Conservation (phyloP, 352 stramenopile genomes). For the Globisporangium radiosum region DNA sequence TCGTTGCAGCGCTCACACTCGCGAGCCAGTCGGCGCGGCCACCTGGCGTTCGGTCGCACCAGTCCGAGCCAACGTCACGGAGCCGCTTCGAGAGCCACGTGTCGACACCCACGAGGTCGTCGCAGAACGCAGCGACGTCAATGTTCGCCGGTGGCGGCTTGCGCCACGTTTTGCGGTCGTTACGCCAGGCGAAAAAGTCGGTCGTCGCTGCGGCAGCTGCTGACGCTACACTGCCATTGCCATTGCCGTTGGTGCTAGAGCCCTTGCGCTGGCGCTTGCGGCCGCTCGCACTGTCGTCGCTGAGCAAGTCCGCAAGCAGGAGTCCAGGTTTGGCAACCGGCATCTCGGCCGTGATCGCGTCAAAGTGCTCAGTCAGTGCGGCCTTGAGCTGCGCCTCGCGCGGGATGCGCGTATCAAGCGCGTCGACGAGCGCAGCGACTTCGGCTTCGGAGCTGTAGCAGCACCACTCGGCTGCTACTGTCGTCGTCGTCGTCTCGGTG, state of each 20-base stretch:
- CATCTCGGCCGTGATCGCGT: constrained; percentile 55
- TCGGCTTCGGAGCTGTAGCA: constrained; percentile 62
- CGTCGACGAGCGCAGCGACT: constrained; percentile 48
- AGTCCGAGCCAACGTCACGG: constrained; percentile 51
- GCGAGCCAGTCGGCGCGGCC: constrained; percentile 43
- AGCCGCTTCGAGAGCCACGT: constrained; percentile 58
- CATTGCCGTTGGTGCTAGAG: constrained; percentile 29
- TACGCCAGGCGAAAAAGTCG: constrained; percentile 55
- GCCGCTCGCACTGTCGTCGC: constrained; percentile 32
- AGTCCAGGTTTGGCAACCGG: constrained; percentile 61
- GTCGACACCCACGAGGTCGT: constrained; percentile 53
- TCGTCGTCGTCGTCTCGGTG: constrained; percentile 2
- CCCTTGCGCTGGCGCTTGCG: constrained; percentile 38
- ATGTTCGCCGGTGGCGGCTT: constrained; percentile 36
- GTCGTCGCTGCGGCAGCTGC: constrained; percentile 3
- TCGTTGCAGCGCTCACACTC: constrained; percentile 27
- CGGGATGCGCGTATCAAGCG: constrained; percentile 41
- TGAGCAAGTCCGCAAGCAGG: constrained; percentile 68
- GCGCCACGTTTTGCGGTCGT: constrained; percentile 42
- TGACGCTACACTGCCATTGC: constrained; percentile 29
- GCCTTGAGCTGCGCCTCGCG: constrained; percentile 42
- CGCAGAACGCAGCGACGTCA: constrained; percentile 41
- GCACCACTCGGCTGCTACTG: constrained; percentile 25
- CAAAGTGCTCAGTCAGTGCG: constrained; percentile 56
- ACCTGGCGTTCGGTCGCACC: constrained; percentile 37